A percentile compares a stretch with the other conserved stretches of the same genome.
phyloP scores from a whole-genome alignment of 1,284 basidiomycete species.

The Ceratobasidium sp. region DNA sequence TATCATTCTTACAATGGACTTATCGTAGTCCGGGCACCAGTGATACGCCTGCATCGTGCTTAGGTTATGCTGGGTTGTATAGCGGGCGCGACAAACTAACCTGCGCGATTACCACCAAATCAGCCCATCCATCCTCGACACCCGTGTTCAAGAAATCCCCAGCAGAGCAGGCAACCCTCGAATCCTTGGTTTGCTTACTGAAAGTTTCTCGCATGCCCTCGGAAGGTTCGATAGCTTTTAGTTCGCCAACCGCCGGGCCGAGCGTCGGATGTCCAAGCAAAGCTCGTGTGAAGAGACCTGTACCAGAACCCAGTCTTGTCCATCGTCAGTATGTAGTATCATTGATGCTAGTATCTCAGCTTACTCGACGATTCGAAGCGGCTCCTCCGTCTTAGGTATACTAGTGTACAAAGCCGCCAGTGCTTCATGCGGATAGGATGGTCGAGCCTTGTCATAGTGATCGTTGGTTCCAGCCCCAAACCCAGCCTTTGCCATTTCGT shows the following conservation, averaged over 20 bases:
- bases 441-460: slow-evolving; percentile 80
- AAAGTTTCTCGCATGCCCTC: slow-evolving; percentile 78
- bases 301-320: slow-evolving; percentile 71
- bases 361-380: slow-evolving; percentile 77
- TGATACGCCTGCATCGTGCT: slow-evolving; percentile 73
- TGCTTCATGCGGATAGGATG: slow-evolving; percentile 74
- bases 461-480: slow-evolving; percentile 81
- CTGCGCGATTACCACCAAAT: slow-evolving; percentile 80
- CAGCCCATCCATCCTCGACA: slow-evolving; percentile 75
- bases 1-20: slow-evolving; percentile 60
- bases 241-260: slow-evolving; percentile 62
- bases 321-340: slow-evolving; percentile 57
- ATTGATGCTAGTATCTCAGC: slow-evolving; percentile 51
- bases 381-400: slow-evolving; percentile 54
- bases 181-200: slow-evolving; percentile 63
- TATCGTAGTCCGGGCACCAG: slow-evolving; percentile 81
- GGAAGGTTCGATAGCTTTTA: slow-evolving; percentile 78
- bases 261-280: slow-evolving; percentile 73
- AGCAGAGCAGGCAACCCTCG: slow-evolving; percentile 65
- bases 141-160: slow-evolving; percentile 76
- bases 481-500: slow-evolving; percentile 71
- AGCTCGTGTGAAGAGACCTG: slow-evolving; percentile 84
- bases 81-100: slow-evolving; percentile 56
- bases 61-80: background rate
- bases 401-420: slow-evolving; percentile 69